Conservation (phyloP, 441 rosid species). For the Erodium moschatum region DNA sequence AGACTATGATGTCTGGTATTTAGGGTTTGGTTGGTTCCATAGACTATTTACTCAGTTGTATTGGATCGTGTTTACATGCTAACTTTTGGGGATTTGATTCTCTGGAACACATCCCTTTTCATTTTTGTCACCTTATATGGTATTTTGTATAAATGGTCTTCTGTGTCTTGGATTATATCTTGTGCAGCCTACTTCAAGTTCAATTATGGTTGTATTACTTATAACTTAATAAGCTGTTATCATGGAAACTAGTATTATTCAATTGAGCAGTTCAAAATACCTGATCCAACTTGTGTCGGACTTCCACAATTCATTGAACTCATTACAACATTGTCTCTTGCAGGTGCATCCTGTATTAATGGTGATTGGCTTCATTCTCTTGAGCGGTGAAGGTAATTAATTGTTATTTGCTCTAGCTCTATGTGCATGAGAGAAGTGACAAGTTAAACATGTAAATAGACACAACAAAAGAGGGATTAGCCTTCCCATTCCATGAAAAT, state of each 20-base stretch:
- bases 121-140: no score
- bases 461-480: neutral
- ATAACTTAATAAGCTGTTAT: neutral
- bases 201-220: neutral
- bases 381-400: constrained; percentile 80
- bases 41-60: neutral
- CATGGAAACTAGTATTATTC: neutral
- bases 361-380: constrained; percentile 85
- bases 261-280: neutral
- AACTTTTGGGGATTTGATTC: neutral
- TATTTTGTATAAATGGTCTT: neutral
- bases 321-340: neutral
- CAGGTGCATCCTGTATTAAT: constrained; percentile 78
- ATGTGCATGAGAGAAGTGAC: neutral
- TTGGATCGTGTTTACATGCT: neutral
- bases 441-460: neutral
- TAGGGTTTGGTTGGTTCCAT: neutral
- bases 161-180: neutral
- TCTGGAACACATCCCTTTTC: neutral
- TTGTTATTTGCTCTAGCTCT: neutral
- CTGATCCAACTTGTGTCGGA: neutral
- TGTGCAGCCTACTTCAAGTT: neutral
- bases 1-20: neutral
- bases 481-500: neutral
- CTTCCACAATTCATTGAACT: neutral